phyloP scores from a whole-genome alignment of 2,329 filamentous ascomycete species.

The Pyricularia sp. region DNA sequence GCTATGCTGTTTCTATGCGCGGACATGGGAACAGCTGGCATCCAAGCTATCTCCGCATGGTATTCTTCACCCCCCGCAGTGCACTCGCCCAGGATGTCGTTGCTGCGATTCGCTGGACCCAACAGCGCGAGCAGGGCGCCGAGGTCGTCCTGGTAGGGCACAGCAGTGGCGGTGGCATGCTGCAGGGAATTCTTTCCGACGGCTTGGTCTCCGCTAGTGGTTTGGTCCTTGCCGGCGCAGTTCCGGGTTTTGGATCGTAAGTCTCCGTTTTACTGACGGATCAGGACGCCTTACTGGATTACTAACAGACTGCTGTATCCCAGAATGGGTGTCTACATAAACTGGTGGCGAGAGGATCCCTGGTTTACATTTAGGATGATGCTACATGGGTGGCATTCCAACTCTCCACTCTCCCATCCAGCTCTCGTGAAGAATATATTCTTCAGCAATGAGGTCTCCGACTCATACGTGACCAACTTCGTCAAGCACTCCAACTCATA shows the following conservation, averaged over 20 bases:
- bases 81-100: constrained; percentile 31
- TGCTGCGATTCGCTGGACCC: constrained; percentile 7
- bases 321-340: constrained; percentile 26
- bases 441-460: constrained; percentile 31
- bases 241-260: constrained; percentile 35
- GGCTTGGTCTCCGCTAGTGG: constrained; percentile 25
- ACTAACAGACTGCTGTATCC: neutral
- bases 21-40: constrained; percentile 40
- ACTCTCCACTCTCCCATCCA: constrained; percentile 37
- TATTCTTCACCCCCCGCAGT: constrained; percentile 28
- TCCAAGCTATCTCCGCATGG: constrained; percentile 33
- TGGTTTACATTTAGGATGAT: constrained; percentile 32
- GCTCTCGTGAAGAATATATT: constrained; percentile 34
- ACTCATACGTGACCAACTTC: constrained; percentile 26
- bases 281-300: neutral
- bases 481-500: constrained; percentile 30
- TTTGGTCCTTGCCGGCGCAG: constrained; percentile 30
- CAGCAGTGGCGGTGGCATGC: constrained; percentile 36
- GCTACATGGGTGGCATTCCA: constrained; percentile 33
- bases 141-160: constrained; percentile 33
- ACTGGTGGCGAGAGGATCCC: constrained; percentile 33
- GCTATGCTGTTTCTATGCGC: constrained; percentile 38
- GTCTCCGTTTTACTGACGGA: constrained; percentile 10
- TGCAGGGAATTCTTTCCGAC: constrained; percentile 33
- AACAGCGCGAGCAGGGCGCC: constrained; percentile 16